Percentiles rank a stretch among this genome's conserved stretches.
Evolutionary conservation across 129 eudicot genomes (phyloP).

Genomic region (Lactuca saligna): DNA sequence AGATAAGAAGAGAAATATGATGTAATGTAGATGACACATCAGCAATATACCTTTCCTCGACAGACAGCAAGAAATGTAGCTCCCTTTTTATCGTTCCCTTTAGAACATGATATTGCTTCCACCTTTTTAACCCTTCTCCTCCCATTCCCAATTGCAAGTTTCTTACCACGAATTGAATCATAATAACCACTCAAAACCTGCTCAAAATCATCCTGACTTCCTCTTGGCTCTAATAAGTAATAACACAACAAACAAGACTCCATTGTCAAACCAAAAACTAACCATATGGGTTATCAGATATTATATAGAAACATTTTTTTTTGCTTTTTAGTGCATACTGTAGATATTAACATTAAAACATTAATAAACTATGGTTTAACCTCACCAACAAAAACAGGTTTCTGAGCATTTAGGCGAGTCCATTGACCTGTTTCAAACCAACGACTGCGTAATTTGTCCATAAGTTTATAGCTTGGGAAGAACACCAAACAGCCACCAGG

Average conservation of each 20-base stretch:
- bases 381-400: slow-evolving; percentile 83
- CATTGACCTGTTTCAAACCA: slow-evolving; percentile 97
- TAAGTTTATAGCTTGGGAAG: slow-evolving; percentile 91
- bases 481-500: slow-evolving; percentile 93
- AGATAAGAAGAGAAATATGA: not conserved
- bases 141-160: slow-evolving; percentile 45
- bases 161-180: slow-evolving; percentile 49
- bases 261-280: not conserved
- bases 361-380: not conserved
- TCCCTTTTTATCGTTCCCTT: slow-evolving; percentile 41
- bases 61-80: slow-evolving; percentile 97
- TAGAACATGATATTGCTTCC: slow-evolving; percentile 33
- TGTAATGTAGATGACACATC: slow-evolving; percentile 1
- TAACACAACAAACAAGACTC: slow-evolving; percentile 18
- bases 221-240: slow-evolving; percentile 83
- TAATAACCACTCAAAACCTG: slow-evolving; percentile 66
- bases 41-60: slow-evolving; percentile 82
- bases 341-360: slow-evolving; percentile 2
- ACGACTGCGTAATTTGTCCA: slow-evolving; percentile 79
- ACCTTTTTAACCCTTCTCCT: slow-evolving; percentile 61
- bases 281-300: no score
- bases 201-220: slow-evolving; percentile 84
- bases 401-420: slow-evolving; percentile 80
- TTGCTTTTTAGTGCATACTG: no score
- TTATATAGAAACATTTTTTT: no score